A percentile compares a stretch with the other conserved stretches of the same genome.
phyloP scores from a whole-genome alignment of 2,329 filamentous ascomycete species.

The Sphaerulina musiva region DNA sequence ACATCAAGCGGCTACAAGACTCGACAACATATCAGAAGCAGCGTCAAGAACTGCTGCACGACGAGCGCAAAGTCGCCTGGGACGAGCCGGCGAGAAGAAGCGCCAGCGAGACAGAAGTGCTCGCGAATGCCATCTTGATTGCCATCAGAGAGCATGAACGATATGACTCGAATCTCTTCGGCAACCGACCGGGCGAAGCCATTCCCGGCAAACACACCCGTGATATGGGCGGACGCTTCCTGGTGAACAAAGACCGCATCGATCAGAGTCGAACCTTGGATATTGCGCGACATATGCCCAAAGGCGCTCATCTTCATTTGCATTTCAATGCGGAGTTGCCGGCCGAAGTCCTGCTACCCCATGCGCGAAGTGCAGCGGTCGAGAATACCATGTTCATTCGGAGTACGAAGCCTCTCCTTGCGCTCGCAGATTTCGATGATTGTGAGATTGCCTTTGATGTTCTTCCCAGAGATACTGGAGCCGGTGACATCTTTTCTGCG shows the following conservation, averaged over 20 bases:
- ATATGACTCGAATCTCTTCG: slow-evolving; percentile 34
- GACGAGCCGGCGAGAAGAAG: slow-evolving; percentile 30
- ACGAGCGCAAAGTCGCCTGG: slow-evolving; percentile 35
- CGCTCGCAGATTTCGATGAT: slow-evolving; percentile 39
- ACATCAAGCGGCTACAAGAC: slow-evolving; percentile 2
- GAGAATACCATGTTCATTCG: slow-evolving; percentile 61
- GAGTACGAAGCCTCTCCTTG: slow-evolving; percentile 49
- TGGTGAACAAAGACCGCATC: slow-evolving; percentile 41
- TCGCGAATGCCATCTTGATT: slow-evolving; percentile 34
- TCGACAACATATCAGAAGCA: slow-evolving; percentile 21
- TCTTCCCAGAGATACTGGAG: slow-evolving; percentile 27
- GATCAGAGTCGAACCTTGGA: slow-evolving; percentile 51
- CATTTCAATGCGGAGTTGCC: slow-evolving; percentile 71
- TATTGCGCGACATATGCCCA: slow-evolving; percentile 57
- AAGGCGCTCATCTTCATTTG: slow-evolving; percentile 66
- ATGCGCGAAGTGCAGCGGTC: slow-evolving; percentile 41
- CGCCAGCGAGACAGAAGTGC: slow-evolving; percentile 26
- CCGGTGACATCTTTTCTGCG: slow-evolving; percentile 44
- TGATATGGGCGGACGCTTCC: slow-evolving; percentile 46
- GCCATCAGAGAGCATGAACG: slow-evolving; percentile 41
- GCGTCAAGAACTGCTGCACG: slow-evolving; percentile 28
- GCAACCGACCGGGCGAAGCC: slow-evolving; percentile 39
- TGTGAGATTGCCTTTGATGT: slow-evolving; percentile 61
- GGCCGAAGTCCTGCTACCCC: slow-evolving; percentile 54
- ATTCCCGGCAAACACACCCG: slow-evolving; percentile 35